Conservation (phyloP, 805 yeast genomes). For the Ogataea ramenticola region DNA sequence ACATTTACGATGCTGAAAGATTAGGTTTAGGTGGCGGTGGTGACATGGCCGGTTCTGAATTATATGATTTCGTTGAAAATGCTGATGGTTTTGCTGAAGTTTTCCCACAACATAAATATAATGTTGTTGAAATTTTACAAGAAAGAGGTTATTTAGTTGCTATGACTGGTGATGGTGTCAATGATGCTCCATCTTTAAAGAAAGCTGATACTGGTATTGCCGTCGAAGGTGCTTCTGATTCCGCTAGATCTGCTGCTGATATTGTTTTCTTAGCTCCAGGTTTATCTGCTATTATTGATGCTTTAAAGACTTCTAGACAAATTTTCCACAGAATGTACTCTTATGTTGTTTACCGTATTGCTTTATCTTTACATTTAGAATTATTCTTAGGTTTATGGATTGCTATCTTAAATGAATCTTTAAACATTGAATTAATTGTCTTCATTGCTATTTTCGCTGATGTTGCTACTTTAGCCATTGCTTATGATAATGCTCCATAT, state of each 20-base stretch:
- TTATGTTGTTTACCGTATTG: slow-evolving; percentile 96
- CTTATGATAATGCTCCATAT: slow-evolving; percentile 95
- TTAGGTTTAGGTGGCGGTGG: slow-evolving; percentile 90
- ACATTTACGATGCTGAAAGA: slow-evolving; percentile 95
- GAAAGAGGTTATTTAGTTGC: slow-evolving; percentile 96
- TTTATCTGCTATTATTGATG: slow-evolving; percentile 91
- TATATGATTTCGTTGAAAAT: slow-evolving; percentile 94
- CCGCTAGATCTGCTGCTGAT: slow-evolving; percentile 96
- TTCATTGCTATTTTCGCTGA: slow-evolving; percentile 97
- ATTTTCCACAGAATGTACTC: slow-evolving; percentile 99
- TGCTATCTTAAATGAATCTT: slow-evolving; percentile 81
- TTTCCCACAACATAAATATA: slow-evolving; percentile 96
- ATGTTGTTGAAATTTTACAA: slow-evolving; percentile 92
- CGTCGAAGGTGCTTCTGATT: slow-evolving; percentile 96
- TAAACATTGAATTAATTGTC: slow-evolving; percentile 86
- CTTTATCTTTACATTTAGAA: slow-evolving; percentile 90
- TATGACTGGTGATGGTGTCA: slow-evolving; percentile 99
- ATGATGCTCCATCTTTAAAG: slow-evolving; percentile 96
- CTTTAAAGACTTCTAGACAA: slow-evolving; percentile 90
- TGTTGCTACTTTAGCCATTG: slow-evolving; percentile 95
- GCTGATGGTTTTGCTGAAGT: slow-evolving; percentile 99
- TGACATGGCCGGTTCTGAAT: slow-evolving; percentile 95
- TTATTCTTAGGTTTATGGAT: slow-evolving; percentile 94
- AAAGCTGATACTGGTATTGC: slow-evolving; percentile 97
- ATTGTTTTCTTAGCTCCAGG: slow-evolving; percentile 94